Evolutionary conservation across 1,139 yeast genomes (phyloP), one percentile per base, ranked within the genome.

Genomic region (Yamadazyma siamensis): DNA sequence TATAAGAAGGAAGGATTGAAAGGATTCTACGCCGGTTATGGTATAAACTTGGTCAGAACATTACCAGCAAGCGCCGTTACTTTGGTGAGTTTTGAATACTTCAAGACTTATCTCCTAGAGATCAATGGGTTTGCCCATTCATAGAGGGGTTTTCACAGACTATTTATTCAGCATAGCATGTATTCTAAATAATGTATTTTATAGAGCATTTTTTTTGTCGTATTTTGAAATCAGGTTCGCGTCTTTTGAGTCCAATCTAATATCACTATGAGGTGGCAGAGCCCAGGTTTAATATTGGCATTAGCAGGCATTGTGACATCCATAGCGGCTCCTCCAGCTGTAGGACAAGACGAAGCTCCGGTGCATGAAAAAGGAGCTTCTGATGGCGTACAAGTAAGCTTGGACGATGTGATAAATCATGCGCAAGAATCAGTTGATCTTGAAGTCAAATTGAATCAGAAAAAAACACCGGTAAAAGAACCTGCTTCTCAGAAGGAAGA

Each of bases 21-120:
- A 23, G 96, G 94, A 4, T 91, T 87, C 53, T 91, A 91, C 52
- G 82, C 94, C 1, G 99, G 99, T 0, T 82, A 89, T 50, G 72
- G 79, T 1, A 81, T 94, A 12, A 91, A 91, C 52, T 64, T 91
- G 52, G 75, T 87, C 21, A 69, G 99, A 48, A 94, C 98, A 0
- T 87, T 91, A 2, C 98, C 99, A 4, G 91, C 96, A 6, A 80
- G 91, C 49, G 96, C 96, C 1, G 86, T 91, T 14, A 91, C 98
- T 3, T 65, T 91, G 45, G 89, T 89, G n/a, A 83, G 95, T 23
- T 91, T 86, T 57, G 99, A 91, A 56, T 77, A 86, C 50, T 77
- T 88, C 51, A 81, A 86, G 47, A 71, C 76, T 26, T 78, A 74
- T 48, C 62, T 83, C 38, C 50, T 67, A 37, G 65, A 60, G 29